A percentile compares a stretch with the other conserved stretches of the same genome.
These are phyloP conservation scores for Intubia oerlemansii DNA, from an alignment of 2,329 filamentous ascomycete genomes.

Conservation along the genomic window DNA sequence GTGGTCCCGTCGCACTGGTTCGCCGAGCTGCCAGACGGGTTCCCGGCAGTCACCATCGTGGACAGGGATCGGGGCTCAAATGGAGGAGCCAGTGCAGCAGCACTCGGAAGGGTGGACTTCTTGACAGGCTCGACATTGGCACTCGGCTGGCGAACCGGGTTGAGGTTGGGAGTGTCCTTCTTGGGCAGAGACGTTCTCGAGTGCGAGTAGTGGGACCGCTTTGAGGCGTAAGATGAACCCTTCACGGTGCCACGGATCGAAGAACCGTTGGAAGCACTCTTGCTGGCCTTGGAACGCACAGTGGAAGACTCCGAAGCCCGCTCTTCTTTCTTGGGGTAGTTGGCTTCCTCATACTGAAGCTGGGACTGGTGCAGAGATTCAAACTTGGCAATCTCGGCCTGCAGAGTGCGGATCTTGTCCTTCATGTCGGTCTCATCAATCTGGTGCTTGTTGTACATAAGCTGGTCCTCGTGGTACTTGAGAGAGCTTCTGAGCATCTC, in stretches of 20 bases:
- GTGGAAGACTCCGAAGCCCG: neutral
- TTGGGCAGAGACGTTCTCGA: slow-evolving; percentile 6
- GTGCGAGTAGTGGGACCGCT: slow-evolving; percentile 6
- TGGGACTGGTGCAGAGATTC: slow-evolving; percentile 24
- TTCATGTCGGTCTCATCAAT: slow-evolving; percentile 34
- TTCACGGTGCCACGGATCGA: slow-evolving; percentile 3
- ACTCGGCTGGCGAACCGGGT: slow-evolving; percentile 11
- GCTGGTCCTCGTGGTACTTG: slow-evolving; percentile 33
- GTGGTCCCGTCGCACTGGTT: slow-evolving; percentile 3
- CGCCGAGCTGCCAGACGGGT: neutral
- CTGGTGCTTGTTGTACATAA: slow-evolving; percentile 39
- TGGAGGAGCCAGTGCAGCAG: slow-evolving; percentile 25
- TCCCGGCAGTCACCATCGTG: neutral
- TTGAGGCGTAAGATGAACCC: slow-evolving; percentile 3
- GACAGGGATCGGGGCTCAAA: slow-evolving; percentile 20
- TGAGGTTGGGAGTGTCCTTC: slow-evolving; percentile 7
- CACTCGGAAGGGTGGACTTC: slow-evolving; percentile 20
- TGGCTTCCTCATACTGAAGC: slow-evolving; percentile 20
- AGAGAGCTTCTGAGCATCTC: slow-evolving; percentile 28
- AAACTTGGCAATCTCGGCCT: slow-evolving; percentile 18
- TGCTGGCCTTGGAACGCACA: neutral
- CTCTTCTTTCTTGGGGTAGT: slow-evolving; percentile 16
- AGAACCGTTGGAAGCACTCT: neutral
- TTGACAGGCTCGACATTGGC: slow-evolving; percentile 11
- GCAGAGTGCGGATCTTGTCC: slow-evolving; percentile 20